phyloP scores from a whole-genome alignment of 164 flowering plant species.

The Stephania cephalantha region DNA sequence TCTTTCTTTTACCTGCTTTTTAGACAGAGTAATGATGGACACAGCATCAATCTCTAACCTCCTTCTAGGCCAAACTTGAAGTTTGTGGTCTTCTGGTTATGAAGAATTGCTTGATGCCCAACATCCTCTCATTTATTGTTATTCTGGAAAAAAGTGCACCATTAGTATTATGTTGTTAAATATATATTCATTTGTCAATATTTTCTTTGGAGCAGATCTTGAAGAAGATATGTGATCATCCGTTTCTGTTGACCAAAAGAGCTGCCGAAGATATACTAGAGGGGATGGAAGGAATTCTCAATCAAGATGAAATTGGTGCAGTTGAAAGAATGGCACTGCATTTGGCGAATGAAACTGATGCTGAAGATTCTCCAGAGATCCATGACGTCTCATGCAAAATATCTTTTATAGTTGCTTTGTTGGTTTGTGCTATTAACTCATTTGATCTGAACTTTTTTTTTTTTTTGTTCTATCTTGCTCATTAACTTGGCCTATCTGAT shows the following conservation, averaged over 20 bases:
- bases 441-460: neutral
- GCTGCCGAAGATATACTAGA: constrained; percentile 93
- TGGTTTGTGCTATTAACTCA: constrained; percentile 46
- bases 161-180: neutral
- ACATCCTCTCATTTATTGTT: neutral
- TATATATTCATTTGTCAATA: neutral
- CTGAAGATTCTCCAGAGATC: constrained; percentile 36
- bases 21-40: neutral
- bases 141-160: neutral
- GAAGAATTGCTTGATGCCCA: neutral
- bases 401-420: constrained; percentile 65
- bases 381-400: constrained; percentile 85
- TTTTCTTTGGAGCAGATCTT: constrained; percentile 48
- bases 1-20: neutral
- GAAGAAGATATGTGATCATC: constrained; percentile 99
- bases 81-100: neutral
- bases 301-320: constrained; percentile 48
- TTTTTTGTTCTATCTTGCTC: neutral
- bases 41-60: neutral
- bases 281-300: constrained; percentile 72
- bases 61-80: neutral
- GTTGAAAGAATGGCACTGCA: constrained; percentile 74
- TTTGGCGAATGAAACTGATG: constrained; percentile 52
- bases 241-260: constrained; percentile 80
- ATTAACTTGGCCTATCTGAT: neutral